Conservation (phyloP, 352 stramenopile genomes). For the Globisporangium camurandrum region DNA sequence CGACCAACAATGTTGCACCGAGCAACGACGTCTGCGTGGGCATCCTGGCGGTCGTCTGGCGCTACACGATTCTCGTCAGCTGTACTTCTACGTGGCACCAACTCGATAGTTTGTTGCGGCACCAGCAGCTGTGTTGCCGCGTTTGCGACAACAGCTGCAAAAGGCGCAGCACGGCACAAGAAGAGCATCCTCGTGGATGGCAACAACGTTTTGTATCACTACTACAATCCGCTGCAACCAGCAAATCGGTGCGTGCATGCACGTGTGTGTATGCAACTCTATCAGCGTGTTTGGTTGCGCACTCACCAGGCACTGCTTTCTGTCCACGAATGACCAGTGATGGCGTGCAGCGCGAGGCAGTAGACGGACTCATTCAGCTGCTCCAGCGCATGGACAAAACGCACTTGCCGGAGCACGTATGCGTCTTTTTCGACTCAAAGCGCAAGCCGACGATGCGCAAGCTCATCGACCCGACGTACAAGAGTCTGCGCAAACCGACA, state of each 20-base stretch:
- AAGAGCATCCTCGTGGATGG: slow-evolving; percentile 54
- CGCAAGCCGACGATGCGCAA: slow-evolving; percentile 30
- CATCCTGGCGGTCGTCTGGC: no score
- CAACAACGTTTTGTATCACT: slow-evolving; percentile 60
- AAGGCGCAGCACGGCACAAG: slow-evolving; percentile 10
- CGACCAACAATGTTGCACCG: not conserved
- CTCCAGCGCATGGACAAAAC: slow-evolving; percentile 40
- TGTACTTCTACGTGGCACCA: not conserved
- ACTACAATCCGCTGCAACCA: slow-evolving; percentile 34
- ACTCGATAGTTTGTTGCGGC: no score
- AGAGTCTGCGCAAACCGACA: slow-evolving; percentile 28
- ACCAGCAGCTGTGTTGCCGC: not conserved
- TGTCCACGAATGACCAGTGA: slow-evolving; percentile 13
- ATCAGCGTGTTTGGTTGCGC: no score
- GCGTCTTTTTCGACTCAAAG: slow-evolving; percentile 55
- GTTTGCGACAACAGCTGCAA: not conserved
- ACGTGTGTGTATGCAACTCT: not conserved
- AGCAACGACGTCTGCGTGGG: not conserved
- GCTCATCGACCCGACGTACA: slow-evolving; percentile 50
- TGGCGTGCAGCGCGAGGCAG: slow-evolving; percentile 28
- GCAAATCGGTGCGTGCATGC: slow-evolving; percentile 24
- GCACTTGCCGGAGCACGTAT: slow-evolving; percentile 39
- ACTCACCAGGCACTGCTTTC: not conserved
- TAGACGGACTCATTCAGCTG: slow-evolving; percentile 34
- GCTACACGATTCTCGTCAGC: not conserved